phyloP scores from a whole-genome alignment of 306 rosid species.

The Cucurbita pepo region DNA sequence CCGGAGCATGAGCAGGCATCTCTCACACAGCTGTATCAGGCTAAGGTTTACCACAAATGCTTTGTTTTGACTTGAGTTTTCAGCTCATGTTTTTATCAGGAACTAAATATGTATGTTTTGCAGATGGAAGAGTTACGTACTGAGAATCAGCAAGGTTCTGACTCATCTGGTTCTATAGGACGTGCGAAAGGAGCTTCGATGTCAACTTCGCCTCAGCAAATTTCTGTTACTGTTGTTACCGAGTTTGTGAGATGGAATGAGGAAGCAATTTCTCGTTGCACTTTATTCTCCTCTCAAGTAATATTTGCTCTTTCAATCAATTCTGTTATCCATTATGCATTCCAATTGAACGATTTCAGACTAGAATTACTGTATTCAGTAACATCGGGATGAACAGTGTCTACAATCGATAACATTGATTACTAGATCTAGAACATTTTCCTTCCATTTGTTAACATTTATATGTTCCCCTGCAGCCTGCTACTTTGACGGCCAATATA shows the following conservation, averaged over 20 bases:
- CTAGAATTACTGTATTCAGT: too few species aligned
- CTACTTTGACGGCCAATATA: slow-evolving; percentile 68
- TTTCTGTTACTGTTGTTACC: slow-evolving; percentile 94
- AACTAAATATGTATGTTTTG: slow-evolving; percentile 11
- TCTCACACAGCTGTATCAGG: slow-evolving; percentile 68
- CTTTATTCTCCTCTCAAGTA: slow-evolving; percentile 85
- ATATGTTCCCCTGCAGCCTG: slow-evolving; percentile 46
- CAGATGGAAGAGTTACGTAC: slow-evolving; percentile 87
- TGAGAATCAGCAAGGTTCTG: slow-evolving; percentile 68
- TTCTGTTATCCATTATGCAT: not conserved
- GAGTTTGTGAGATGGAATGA: slow-evolving; percentile 99
- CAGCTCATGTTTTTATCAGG: slow-evolving; percentile 5
- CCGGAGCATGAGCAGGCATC: slow-evolving; percentile 94
- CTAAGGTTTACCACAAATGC: slow-evolving; percentile 52
- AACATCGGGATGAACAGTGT: not conserved
- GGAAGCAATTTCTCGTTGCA: slow-evolving; percentile 95
- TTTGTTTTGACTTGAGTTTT: not conserved
- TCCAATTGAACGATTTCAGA: not conserved
- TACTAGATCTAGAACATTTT: not conserved
- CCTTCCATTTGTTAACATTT: not conserved
- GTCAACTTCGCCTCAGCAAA: slow-evolving; percentile 76
- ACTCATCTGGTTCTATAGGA: slow-evolving; percentile 77
- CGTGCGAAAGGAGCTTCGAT: slow-evolving; percentile 77
- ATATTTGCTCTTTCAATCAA: slow-evolving; percentile 8
- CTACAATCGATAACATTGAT: not conserved